phyloP scores from a whole-genome alignment of 2,329 filamentous ascomycete species.

The Ceratocystis albifundus region DNA sequence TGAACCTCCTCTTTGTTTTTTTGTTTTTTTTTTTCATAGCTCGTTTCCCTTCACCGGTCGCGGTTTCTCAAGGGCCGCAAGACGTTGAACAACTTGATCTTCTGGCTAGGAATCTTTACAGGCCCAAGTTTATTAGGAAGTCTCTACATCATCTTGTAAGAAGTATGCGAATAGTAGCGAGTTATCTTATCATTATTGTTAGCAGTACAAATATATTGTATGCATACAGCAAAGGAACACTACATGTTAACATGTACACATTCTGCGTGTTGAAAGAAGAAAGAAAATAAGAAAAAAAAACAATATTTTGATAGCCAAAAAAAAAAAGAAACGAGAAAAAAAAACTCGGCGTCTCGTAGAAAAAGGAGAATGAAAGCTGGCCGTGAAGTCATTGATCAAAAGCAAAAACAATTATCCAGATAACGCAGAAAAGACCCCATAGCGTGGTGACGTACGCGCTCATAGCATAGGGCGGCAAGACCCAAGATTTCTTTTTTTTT shows the following conservation, averaged over 20 bases:
- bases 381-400: constrained; percentile 17
- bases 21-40: constrained; percentile 27
- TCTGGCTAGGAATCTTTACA: constrained; percentile 69
- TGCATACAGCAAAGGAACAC: not conserved
- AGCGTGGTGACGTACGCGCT: no score
- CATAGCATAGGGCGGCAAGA: not conserved
- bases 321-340: not conserved
- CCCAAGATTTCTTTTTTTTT: not conserved
- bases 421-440: not conserved
- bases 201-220: not conserved
- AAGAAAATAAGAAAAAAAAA: not conserved
- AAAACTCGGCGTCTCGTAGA: not conserved
- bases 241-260: not conserved
- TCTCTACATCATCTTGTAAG: constrained; percentile 46
- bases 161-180: no score
- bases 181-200: not conserved
- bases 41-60: constrained; percentile 56
- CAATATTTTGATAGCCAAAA: not conserved
- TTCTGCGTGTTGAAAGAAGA: not conserved
- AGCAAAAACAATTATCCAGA: constrained; percentile 12
- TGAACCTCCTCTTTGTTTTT: no score
- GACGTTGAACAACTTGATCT: constrained; percentile 59
- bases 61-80: constrained; percentile 51
- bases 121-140: constrained; percentile 58
- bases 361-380: constrained; percentile 5